Percentiles rank a stretch among this genome's conserved stretches.
phyloP scores from a whole-genome alignment of 257 asterid genomes.

The Primulina tabacum region DNA sequence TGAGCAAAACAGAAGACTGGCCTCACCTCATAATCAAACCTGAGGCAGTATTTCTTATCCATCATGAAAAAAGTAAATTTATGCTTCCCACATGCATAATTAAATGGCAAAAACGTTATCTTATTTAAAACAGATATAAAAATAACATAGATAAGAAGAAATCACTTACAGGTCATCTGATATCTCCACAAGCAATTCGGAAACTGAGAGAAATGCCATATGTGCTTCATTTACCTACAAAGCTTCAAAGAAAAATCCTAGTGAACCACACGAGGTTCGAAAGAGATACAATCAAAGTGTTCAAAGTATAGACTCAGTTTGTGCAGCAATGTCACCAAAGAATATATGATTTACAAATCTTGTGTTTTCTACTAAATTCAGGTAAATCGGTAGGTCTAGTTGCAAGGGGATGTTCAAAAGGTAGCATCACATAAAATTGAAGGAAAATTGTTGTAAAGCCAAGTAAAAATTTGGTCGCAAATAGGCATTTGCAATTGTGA shows the following conservation, averaged over 20 bases:
- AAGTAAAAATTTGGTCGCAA: not conserved
- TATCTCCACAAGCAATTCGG: slow-evolving; percentile 90
- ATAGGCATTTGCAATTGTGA: slow-evolving; percentile 4
- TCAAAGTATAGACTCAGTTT: not conserved
- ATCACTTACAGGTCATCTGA: slow-evolving; percentile 87
- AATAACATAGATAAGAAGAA: slow-evolving; percentile 18
- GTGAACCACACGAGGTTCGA: slow-evolving; percentile 15
- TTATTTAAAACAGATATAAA: not conserved
- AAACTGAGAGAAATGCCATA: slow-evolving; percentile 83
- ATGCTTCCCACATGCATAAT: slow-evolving; percentile 41
- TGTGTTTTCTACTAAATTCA: not conserved
- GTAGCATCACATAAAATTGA: not conserved
- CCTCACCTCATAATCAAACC: slow-evolving; percentile 94
- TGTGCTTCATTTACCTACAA: slow-evolving; percentile 81
- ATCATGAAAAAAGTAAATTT: slow-evolving; percentile 28
- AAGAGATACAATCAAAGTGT: not conserved
- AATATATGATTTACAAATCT: not conserved
- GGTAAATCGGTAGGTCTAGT: not conserved
- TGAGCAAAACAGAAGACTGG: slow-evolving; percentile 5
- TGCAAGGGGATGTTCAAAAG: not conserved
- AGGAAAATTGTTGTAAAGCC: slow-evolving; percentile 6
- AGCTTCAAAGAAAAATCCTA: slow-evolving; percentile 41
- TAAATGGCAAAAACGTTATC: slow-evolving; percentile 20
- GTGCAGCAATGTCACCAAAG: slow-evolving; percentile 8
- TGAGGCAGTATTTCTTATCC: slow-evolving; percentile 36